Evolutionary conservation across 306 rosid genomes (phyloP).

Genomic region (Quercus dentata): DNA sequence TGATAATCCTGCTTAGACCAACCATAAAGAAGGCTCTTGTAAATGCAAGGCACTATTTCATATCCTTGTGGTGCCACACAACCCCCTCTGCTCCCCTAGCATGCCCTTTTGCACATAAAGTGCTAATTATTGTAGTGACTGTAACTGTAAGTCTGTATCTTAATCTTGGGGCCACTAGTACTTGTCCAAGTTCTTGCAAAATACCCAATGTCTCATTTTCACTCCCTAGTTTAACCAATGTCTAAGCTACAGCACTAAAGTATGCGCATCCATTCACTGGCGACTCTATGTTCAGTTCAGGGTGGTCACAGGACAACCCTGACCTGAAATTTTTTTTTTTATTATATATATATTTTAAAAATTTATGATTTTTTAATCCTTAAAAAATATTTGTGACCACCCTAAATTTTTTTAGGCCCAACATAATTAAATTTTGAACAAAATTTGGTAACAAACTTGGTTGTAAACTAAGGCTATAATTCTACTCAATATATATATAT

Average conservation of each 20-base stretch:
- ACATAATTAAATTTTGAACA: too few relatives aligned
- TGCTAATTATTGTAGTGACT: conserved; percentile 54
- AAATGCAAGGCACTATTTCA: conserved; percentile 40
- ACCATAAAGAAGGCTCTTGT: conserved; percentile 67
- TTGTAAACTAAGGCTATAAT: too few relatives aligned
- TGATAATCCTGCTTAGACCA: conserved; percentile 70
- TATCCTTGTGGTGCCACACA: conserved; percentile 64
- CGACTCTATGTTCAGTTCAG: too few relatives aligned
- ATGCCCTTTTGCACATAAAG: conserved; percentile 72
- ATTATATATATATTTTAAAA: too few relatives aligned
- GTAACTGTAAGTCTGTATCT: conserved; percentile 15
- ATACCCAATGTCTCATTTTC: conserved; percentile 77
- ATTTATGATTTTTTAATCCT: too few relatives aligned
- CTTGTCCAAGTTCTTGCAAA: conserved; percentile 68
- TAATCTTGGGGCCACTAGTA: conserved; percentile 54
- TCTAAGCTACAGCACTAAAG: conserved; percentile 52
- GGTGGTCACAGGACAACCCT: too few relatives aligned
- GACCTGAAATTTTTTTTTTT: too few relatives aligned
- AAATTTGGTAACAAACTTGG: too few relatives aligned
- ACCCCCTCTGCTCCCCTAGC: conserved; percentile 85
- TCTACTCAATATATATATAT: too few relatives aligned
- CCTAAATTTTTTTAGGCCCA: too few relatives aligned
- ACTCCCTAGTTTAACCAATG: conserved; percentile 55
- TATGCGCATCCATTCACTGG: conserved; percentile 18
- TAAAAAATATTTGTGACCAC: too few relatives aligned